phyloP scores from a whole-genome alignment of 192 early-diverging fungal genomes.

The Rhizophagus clarus region DNA sequence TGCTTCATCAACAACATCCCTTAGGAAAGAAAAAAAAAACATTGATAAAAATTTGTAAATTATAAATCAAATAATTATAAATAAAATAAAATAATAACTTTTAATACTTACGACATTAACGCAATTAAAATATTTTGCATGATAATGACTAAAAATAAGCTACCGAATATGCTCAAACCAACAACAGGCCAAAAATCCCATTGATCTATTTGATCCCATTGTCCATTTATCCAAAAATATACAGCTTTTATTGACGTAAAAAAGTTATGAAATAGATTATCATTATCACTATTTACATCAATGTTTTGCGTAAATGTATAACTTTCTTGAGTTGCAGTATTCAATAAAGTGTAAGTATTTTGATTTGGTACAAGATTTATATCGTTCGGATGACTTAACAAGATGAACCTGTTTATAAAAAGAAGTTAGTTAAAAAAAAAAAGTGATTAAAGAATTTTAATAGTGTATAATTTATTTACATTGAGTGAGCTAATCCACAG shows the following conservation, averaged over 20 bases:
- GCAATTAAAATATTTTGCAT: slow-evolving; percentile 32
- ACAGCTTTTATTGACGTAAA: neutral
- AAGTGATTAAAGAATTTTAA: too few relatives aligned
- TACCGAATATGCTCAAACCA: neutral
- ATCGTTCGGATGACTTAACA: neutral
- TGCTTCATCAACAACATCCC: slow-evolving; percentile 6
- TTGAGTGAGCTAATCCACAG: too few relatives aligned
- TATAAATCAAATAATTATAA: too few relatives aligned
- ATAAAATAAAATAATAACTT: neutral
- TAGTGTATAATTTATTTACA: too few relatives aligned
- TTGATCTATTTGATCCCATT: slow-evolving; percentile 16
- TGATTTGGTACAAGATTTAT: neutral
- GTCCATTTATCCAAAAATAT: slow-evolving; percentile 8
- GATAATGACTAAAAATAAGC: slow-evolving; percentile 4
- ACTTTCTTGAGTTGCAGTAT: neutral
- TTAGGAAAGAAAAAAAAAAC: neutral
- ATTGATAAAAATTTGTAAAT: neutral
- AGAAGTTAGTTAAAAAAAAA: too few relatives aligned
- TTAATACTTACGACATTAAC: slow-evolving; percentile 15
- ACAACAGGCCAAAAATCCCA: slow-evolving; percentile 25
- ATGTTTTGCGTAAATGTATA: neutral
- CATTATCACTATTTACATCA: neutral
- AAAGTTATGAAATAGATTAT: neutral
- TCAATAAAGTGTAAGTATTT: neutral
- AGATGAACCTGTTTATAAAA: too few relatives aligned